Evolutionary conservation across 1,284 basidiomycete genomes (phyloP).

Genomic region (Puccinia hordei): DNA sequence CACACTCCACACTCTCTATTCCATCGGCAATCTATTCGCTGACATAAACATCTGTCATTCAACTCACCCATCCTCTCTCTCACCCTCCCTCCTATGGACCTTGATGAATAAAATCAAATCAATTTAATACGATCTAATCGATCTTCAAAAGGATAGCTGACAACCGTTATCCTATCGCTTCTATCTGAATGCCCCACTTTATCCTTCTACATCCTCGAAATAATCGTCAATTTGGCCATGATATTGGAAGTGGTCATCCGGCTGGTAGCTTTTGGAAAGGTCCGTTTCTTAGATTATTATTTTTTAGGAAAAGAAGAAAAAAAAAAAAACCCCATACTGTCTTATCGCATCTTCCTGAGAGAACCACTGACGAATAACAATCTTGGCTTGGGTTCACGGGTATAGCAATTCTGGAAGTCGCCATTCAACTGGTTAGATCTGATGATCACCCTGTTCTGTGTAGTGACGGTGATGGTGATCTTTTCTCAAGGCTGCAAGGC

Average conservation of each 20-base stretch:
- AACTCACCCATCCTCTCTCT: no score
- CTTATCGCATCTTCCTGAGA: no score
- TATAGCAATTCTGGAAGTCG: slow-evolving; percentile 91
- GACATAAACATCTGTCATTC: no score
- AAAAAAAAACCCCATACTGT: background rate
- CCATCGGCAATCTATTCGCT: background rate
- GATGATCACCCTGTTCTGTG: slow-evolving; percentile 79
- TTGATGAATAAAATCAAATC: no score
- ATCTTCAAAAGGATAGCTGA: slow-evolving; percentile 61
- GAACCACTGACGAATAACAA: no score
- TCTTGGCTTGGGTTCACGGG: no score
- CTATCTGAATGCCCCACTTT: slow-evolving; percentile 61
- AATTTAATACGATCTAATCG: background rate
- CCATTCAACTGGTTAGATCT: slow-evolving; percentile 85
- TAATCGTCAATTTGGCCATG: slow-evolving; percentile 88
- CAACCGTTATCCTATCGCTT: slow-evolving; percentile 84
- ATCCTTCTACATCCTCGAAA: slow-evolving; percentile 83
- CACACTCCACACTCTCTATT: no score
- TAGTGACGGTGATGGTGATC: slow-evolving; percentile 79
- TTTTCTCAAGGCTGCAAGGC: slow-evolving; percentile 77
- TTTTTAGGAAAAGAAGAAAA: background rate
- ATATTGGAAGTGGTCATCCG: slow-evolving; percentile 85
- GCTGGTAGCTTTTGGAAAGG: slow-evolving; percentile 84
- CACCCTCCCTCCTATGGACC: slow-evolving; percentile 38
- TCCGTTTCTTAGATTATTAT: no score